Conservation (phyloP, 2,329 filamentous ascomycete species). For the Dothideomycetes sp. region DNA sequence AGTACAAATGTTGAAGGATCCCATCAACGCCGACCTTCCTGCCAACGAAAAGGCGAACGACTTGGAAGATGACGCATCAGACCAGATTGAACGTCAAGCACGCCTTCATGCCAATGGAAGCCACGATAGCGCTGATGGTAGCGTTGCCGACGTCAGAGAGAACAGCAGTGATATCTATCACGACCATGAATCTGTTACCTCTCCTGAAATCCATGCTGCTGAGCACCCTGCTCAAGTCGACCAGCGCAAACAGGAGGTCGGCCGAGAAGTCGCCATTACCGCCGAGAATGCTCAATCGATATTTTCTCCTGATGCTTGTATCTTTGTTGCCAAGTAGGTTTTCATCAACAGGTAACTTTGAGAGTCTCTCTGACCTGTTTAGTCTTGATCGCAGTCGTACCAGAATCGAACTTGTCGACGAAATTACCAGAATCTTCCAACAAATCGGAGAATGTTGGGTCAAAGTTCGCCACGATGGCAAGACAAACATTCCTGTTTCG, state of each 20-base stretch:
- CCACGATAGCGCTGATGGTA: not conserved
- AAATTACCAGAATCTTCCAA: constrained; percentile 45
- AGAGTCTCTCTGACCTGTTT: not conserved
- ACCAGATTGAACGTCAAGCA: not conserved
- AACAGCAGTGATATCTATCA: not conserved
- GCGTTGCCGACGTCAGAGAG: not conserved
- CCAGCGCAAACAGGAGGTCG: not conserved
- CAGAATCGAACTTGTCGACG: constrained; percentile 44
- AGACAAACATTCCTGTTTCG: constrained; percentile 54
- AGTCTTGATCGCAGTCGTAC: constrained; percentile 45
- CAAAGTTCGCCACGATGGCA: constrained; percentile 52
- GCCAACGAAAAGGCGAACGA: too few species aligned
- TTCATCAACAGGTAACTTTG: not conserved
- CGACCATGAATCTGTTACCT: not conserved
- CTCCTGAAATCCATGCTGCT: too few species aligned
- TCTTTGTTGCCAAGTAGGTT: constrained; percentile 59
- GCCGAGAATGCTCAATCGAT: constrained; percentile 39
- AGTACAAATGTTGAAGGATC: too few species aligned
- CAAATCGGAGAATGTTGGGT: constrained; percentile 50
- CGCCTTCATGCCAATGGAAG: not conserved
- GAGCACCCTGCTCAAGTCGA: not conserved
- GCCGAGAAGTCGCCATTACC: not conserved
- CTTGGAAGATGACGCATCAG: too few species aligned
- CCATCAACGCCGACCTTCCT: too few species aligned
- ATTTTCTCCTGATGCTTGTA: constrained; percentile 48